phyloP scores from a whole-genome alignment of 2,329 filamentous ascomycete species.

The Calonectria montana region DNA sequence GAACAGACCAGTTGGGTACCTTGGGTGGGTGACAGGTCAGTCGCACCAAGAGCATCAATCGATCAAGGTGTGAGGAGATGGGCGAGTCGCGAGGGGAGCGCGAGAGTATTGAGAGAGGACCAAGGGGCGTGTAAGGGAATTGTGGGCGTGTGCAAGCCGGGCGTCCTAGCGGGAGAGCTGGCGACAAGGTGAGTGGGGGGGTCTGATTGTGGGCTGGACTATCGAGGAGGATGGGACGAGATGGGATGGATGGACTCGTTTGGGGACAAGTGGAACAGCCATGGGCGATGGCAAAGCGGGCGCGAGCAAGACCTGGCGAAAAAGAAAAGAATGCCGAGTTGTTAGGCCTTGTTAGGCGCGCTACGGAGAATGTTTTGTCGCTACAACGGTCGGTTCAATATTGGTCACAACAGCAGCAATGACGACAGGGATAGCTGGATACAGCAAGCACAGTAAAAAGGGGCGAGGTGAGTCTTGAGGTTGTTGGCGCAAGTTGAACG shows the following conservation, averaged over 20 bases:
- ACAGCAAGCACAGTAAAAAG: conserved; percentile 1
- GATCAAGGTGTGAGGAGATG: conserved; percentile 16
- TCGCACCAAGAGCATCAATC: conserved; percentile 22
- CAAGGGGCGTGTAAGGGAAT: conserved; percentile 17
- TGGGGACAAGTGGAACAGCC: conserved; percentile 5
- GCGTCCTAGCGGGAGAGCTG: conserved; percentile 22
- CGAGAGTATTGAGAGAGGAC: conserved; percentile 7
- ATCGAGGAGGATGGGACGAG: conserved; percentile 11
- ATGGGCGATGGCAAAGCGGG: conserved; percentile 4
- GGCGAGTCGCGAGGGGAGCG: conserved; percentile 16
- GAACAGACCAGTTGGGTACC: conserved; percentile 8
- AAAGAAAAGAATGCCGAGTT: conserved; percentile 1
- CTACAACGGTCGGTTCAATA: conserved; percentile 3
- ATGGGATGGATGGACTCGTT: neutral
- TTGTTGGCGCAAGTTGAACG: conserved; percentile 1
- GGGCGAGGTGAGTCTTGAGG: conserved; percentile 13
- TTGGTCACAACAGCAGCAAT: conserved; percentile 7
- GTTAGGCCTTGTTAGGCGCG: neutral
- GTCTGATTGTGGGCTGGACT: conserved; percentile 15
- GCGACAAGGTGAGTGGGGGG: conserved; percentile 10
- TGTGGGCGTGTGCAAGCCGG: conserved; percentile 17
- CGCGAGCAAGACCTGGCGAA: conserved; percentile 2
- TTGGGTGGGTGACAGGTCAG: conserved; percentile 17
- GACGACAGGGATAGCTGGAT: conserved; percentile 5
- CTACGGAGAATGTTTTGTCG: neutral